Conservation (phyloP, 345 rosid species). For the Populus euphratica region DNA sequence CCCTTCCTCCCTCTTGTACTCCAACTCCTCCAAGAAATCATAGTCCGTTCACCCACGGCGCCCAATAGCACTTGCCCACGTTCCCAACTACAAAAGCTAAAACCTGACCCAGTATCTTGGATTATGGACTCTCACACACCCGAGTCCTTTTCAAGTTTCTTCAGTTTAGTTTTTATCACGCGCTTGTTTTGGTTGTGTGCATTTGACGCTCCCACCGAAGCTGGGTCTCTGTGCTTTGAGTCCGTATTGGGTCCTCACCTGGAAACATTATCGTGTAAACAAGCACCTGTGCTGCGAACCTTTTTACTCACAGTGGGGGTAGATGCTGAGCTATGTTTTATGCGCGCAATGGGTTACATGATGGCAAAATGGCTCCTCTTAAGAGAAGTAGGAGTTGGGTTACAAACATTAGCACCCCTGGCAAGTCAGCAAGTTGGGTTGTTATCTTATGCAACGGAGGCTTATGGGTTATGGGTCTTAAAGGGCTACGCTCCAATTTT, state of each 20-base stretch:
- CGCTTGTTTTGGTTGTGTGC: constrained; percentile 79
- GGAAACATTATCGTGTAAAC: constrained; percentile 38
- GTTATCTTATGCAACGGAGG: constrained; percentile 65
- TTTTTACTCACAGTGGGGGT: constrained; percentile 62
- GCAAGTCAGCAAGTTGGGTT: constrained; percentile 41
- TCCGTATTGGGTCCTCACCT: constrained; percentile 56
- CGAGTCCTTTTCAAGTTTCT: constrained; percentile 69
- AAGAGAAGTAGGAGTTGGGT: constrained; percentile 61
- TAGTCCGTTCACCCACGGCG: constrained; percentile 50
- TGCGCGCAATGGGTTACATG: constrained; percentile 71
- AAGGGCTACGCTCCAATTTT: constrained; percentile 63
- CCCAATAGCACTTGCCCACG: constrained; percentile 50
- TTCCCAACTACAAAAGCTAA: constrained; percentile 54
- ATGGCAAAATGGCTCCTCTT: constrained; percentile 73
- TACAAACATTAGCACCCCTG: constrained; percentile 32
- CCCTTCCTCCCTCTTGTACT: constrained; percentile 71
- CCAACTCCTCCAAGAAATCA: constrained; percentile 71
- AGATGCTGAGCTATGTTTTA: constrained; percentile 66
- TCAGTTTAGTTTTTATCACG: constrained; percentile 54
- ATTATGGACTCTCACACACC: constrained; percentile 76
- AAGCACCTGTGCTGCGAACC: constrained; percentile 52
- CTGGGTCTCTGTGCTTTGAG: constrained; percentile 67
- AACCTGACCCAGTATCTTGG: constrained; percentile 69
- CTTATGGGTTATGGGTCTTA: constrained; percentile 72
- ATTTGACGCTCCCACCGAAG: constrained; percentile 60